Conservation (phyloP, 106 monocot species). For the Narthecium ossifragum region DNA sequence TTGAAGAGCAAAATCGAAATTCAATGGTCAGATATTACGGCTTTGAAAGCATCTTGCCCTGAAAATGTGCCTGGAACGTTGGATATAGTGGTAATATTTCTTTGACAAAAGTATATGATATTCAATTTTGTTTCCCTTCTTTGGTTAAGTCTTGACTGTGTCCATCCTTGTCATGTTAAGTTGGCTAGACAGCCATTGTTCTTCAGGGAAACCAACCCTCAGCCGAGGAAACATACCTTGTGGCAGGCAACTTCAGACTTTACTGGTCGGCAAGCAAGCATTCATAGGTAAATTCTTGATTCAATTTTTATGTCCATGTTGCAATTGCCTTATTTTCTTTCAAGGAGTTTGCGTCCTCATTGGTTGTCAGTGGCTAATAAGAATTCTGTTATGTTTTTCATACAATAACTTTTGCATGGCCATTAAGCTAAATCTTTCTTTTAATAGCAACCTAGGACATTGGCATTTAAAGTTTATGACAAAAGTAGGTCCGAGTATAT, state of each 20-base stretch:
- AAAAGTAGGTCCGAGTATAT: too few species aligned
- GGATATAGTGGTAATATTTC: conserved; percentile 58
- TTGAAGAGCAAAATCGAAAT: conserved; percentile 84
- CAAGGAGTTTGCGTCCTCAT: too few species aligned
- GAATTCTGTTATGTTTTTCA: too few species aligned
- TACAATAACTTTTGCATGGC: too few species aligned
- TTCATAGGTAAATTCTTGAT: conserved; percentile 69
- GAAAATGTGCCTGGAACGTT: conserved; percentile 55
- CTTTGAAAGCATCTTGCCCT: conserved; percentile 49
- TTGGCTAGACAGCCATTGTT: conserved; percentile 84
- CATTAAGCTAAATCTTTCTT: too few species aligned
- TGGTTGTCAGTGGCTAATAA: too few species aligned
- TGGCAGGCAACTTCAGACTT: conserved; percentile 99
- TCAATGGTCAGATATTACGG: conserved; percentile 78
- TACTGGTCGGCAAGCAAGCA: conserved; percentile 91
- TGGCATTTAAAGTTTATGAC: too few species aligned
- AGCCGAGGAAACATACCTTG: conserved; percentile 92
- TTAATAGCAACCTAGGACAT: too few species aligned
- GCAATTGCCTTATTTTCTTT: too few species aligned
- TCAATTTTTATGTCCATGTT: too few species aligned
- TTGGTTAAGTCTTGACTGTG: background rate
- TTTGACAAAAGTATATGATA: background rate
- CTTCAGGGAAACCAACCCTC: conserved; percentile 96
- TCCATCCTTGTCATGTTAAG: conserved; percentile 25
- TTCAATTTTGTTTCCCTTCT: too few species aligned